Conservation (phyloP, 352 stramenopile species). For the Pythium volutum region DNA sequence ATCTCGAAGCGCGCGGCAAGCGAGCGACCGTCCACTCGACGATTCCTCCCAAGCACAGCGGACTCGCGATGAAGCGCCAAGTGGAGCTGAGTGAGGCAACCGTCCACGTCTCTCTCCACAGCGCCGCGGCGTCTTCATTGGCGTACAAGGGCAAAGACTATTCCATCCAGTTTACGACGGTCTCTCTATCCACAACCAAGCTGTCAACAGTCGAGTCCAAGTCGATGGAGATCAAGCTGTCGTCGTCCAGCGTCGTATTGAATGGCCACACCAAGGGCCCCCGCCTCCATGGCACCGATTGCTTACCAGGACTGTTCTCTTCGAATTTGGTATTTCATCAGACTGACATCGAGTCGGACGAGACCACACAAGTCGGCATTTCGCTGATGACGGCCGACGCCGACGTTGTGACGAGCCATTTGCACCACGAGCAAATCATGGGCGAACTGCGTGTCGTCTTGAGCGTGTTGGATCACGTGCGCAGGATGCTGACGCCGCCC, state of each 20-base stretch:
- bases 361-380: not conserved
- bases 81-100: slow-evolving; percentile 16
- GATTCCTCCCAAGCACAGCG: slow-evolving; percentile 19
- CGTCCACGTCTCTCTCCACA: slow-evolving; percentile 8
- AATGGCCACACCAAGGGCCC: slow-evolving; percentile 2
- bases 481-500: slow-evolving; percentile 34
- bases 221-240: slow-evolving; percentile 19
- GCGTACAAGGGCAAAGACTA: not conserved
- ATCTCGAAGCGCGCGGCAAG: slow-evolving; percentile 15
- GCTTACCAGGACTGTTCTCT: slow-evolving; percentile 5
- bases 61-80: slow-evolving; percentile 7
- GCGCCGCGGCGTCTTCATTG: not conserved
- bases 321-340: slow-evolving; percentile 15
- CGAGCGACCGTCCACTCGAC: slow-evolving; percentile 3
- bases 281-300: not conserved
- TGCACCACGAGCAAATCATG: slow-evolving; percentile 6
- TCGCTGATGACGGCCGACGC: slow-evolving; percentile 8
- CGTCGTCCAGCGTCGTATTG: slow-evolving; percentile 8
- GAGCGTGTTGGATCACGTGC: slow-evolving; percentile 33
- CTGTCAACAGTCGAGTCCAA: not conserved
- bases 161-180: slow-evolving; percentile 4
- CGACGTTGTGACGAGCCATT: slow-evolving; percentile 11
- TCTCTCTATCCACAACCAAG: slow-evolving; percentile 11
- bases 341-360: slow-evolving; percentile 7
- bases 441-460: slow-evolving; percentile 27